Evolutionary conservation across 192 early-diverging fungal species (phyloP).

Genomic region (Dispira simplex): DNA sequence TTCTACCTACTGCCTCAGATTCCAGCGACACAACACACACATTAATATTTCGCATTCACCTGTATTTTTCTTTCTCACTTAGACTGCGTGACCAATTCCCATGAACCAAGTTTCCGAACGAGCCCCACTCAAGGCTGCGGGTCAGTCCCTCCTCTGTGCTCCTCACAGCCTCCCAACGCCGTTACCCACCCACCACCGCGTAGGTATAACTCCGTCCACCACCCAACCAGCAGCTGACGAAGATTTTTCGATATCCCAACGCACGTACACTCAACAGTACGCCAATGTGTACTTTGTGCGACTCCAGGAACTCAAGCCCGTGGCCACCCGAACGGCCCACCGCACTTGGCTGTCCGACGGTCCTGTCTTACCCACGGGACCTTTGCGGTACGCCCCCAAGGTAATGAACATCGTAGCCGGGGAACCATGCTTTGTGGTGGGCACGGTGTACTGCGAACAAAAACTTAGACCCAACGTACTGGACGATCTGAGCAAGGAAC

Average conservation of each 20-base stretch:
- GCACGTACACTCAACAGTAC: conserved; percentile 67
- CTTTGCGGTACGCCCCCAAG: conserved; percentile 31
- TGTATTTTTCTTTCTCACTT: too few relatives aligned
- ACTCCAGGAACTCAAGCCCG: conserved; percentile 41
- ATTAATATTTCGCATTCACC: too few relatives aligned
- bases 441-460: conserved; percentile 84
- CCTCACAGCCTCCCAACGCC: too few relatives aligned
- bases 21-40: too few relatives aligned
- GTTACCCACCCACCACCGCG: too few relatives aligned
- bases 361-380: neutral
- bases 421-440: conserved; percentile 54
- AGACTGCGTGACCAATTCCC: too few relatives aligned
- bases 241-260: conserved; percentile 39
- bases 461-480: conserved; percentile 79
- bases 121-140: too few relatives aligned
- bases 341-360: conserved; percentile 27
- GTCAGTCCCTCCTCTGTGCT: too few relatives aligned
- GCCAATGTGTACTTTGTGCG: conserved; percentile 73
- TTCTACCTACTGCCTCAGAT: too few relatives aligned
- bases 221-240: conserved; percentile 2
- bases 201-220: too few relatives aligned
- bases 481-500: conserved; percentile 71
- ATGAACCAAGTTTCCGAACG: too few relatives aligned
- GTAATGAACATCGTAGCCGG: conserved; percentile 56
- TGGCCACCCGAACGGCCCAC: conserved; percentile 37